Conservation (phyloP, 495 filamentous ascomycete species). For the Tuber umbilicatum region DNA sequence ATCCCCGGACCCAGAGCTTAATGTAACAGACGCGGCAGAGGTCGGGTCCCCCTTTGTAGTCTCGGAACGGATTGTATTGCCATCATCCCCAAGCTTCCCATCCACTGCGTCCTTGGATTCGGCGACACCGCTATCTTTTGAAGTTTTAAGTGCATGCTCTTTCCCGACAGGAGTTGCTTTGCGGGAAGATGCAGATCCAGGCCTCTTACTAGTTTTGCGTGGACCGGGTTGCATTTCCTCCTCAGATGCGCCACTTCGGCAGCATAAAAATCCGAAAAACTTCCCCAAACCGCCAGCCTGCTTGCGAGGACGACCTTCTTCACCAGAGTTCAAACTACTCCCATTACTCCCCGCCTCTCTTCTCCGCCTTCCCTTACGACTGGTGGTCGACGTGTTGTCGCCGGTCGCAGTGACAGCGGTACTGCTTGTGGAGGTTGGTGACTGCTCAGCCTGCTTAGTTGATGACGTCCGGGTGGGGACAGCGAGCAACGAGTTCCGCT, state of each 20-base stretch:
- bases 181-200: conserved; percentile 30
- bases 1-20: conserved; percentile 29
- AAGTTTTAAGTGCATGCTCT: conserved; percentile 14
- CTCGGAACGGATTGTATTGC: conserved; percentile 5
- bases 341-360: conserved; percentile 27
- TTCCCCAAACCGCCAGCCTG: conserved; percentile 39
- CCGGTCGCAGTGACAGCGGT: conserved; percentile 37
- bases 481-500: conserved; percentile 35
- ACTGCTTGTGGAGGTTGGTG: conserved; percentile 39
- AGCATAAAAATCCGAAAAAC: conserved; percentile 43
- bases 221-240: conserved; percentile 29
- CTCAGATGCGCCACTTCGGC: conserved; percentile 33
- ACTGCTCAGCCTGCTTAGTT: conserved; percentile 37
- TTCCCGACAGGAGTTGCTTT: conserved; percentile 30
- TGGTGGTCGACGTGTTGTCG: conserved; percentile 33
- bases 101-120: conserved; percentile 27
- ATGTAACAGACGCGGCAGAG: conserved; percentile 24
- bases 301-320: conserved; percentile 30
- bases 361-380: conserved; percentile 38
- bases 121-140: conserved; percentile 29
- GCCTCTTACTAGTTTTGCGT: conserved; percentile 32
- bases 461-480: conserved; percentile 39
- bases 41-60: conserved; percentile 17
- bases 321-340: conserved; percentile 36
- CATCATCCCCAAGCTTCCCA: conserved; percentile 26